Conservation (phyloP, 208 protist species). For the Eutreptiella sp. region DNA sequence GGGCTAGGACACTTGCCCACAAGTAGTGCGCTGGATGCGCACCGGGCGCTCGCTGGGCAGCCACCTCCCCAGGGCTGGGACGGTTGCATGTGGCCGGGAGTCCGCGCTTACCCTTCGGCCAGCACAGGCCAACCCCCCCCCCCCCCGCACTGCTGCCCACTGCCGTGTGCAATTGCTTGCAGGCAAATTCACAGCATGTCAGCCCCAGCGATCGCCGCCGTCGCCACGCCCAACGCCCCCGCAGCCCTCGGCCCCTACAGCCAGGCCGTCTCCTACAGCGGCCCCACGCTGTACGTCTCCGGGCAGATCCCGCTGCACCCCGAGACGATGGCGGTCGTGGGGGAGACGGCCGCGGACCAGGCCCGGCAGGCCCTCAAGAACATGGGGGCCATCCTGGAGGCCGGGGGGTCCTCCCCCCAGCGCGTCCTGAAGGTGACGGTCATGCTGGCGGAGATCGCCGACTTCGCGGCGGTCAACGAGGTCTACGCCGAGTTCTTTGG, state of each 20-base stretch:
- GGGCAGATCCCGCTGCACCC: conserved; percentile 8
- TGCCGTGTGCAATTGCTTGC: too few relatives aligned
- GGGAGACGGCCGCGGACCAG: conserved; percentile 19
- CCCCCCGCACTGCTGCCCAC: too few relatives aligned
- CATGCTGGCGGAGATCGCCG: conserved; percentile 49
- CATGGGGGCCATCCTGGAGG: conserved; percentile 48
- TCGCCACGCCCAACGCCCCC: too few relatives aligned
- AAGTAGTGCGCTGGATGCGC: too few relatives aligned
- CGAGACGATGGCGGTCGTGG: conserved; percentile 13
- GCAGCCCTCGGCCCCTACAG: conserved; percentile 18
- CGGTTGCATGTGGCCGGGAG: too few relatives aligned
- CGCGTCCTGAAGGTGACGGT: conserved; percentile 60
- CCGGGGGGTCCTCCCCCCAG: conserved; percentile 33
- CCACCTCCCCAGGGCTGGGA: too few relatives aligned
- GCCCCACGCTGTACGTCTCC: conserved; percentile 11
- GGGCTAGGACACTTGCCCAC: too few relatives aligned
- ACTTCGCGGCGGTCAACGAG: conserved; percentile 55
- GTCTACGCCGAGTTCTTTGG: conserved; percentile 49
- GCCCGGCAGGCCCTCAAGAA: conserved; percentile 41
- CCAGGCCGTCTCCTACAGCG: conserved; percentile 10
- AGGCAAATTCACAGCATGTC: too few relatives aligned
- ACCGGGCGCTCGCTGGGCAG: too few relatives aligned
- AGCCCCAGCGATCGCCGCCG: too few relatives aligned
- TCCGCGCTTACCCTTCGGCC: too few relatives aligned
- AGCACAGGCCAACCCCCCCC: too few relatives aligned